Conservation (phyloP, 768 basidiomycete genomes). For the Collybiopsis luxurians region DNA sequence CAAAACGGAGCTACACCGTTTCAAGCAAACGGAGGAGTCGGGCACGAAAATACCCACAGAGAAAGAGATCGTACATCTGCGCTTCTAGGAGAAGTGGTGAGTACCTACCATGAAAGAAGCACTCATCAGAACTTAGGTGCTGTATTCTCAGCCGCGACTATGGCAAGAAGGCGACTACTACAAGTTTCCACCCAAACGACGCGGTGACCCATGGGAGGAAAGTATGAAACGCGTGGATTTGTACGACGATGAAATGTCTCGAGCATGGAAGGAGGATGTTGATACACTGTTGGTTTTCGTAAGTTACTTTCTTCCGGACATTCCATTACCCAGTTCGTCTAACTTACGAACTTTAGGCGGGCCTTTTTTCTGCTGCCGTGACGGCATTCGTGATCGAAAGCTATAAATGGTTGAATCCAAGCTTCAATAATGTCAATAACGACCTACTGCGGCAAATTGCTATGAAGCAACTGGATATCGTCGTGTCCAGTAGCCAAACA, state of each 20-base stretch:
- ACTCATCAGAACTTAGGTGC: too few species aligned
- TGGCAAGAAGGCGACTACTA: conserved; percentile 8
- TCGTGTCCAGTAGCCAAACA: background rate
- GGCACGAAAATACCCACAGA: background rate
- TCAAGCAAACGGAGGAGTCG: background rate
- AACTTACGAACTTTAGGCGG: conserved; percentile 11
- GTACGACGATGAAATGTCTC: conserved; percentile 28
- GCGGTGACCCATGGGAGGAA: conserved; percentile 18
- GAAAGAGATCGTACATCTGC: background rate
- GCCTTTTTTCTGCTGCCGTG: conserved; percentile 22
- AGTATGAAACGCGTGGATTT: conserved; percentile 22
- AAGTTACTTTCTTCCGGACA: background rate
- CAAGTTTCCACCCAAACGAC: conserved; percentile 3
- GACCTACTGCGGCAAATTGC: background rate
- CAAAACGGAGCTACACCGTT: background rate
- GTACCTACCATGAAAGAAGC: too few species aligned
- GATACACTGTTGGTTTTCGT: conserved; percentile 29
- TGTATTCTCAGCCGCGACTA: background rate
- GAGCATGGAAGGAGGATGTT: conserved; percentile 30
- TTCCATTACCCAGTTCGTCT: background rate
- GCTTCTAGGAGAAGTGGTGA: background rate
- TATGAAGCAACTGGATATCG: background rate
- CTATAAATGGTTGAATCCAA: conserved; percentile 10
- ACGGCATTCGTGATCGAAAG: conserved; percentile 20
- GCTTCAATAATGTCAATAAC: background rate